Conservation (phyloP, 345 rosid genomes). For the Syzygium aromaticum region DNA sequence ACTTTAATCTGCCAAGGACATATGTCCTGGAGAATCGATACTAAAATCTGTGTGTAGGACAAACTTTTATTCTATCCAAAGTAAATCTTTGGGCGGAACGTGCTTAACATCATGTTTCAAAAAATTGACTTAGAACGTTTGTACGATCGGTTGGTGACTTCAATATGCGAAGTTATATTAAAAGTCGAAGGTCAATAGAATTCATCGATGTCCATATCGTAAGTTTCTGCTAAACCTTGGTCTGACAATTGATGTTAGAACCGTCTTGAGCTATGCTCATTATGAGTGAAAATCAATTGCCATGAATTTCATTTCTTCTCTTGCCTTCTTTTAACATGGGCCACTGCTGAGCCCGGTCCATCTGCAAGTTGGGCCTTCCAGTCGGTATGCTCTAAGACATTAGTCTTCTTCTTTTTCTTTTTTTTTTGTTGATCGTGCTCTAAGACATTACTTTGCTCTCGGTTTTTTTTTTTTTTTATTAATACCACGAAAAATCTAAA, state of each 20-base stretch:
- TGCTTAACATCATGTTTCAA: not conserved
- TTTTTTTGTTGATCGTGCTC: not conserved
- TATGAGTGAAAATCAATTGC: not conserved
- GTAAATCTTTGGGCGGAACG: not conserved
- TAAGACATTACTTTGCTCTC: not conserved
- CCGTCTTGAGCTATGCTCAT: not conserved
- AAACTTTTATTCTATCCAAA: fast-evolving
- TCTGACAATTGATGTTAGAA: not conserved
- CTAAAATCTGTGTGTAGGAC: not conserved
- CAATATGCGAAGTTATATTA: not conserved
- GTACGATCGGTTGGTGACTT: fast-evolving
- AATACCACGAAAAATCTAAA: no score
- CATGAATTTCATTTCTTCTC: not conserved
- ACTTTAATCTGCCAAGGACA: no score
- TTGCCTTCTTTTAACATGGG: not conserved
- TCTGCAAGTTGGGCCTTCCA: not conserved
- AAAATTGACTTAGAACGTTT: not conserved
- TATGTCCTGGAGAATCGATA: not conserved
- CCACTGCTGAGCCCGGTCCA: not conserved
- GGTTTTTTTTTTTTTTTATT: not conserved
- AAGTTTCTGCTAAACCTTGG: not conserved
- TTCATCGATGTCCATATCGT: not conserved
- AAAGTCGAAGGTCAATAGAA: fast-evolving
- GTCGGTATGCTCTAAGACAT: not conserved
- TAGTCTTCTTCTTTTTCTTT: not conserved